phyloP scores from a whole-genome alignment of 768 basidiomycete species.

The Tephrocybe sp. region DNA sequence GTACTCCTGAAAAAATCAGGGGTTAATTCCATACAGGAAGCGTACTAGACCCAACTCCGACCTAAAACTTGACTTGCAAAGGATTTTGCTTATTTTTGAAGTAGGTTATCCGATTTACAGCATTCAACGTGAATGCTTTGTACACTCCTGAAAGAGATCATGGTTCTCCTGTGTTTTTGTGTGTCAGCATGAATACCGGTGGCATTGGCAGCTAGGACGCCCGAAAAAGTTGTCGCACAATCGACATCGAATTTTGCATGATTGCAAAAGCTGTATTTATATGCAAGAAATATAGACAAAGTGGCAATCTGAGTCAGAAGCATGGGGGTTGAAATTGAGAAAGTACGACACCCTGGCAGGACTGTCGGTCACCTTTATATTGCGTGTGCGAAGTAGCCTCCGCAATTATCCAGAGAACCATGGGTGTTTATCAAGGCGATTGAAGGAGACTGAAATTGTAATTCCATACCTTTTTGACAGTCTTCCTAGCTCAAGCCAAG shows the following conservation, averaged over 20 bases:
- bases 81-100: conserved; percentile 5
- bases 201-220: conserved; percentile 8
- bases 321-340: no score
- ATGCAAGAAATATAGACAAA: background rate
- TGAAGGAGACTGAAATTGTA: no score
- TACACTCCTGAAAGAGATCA: background rate
- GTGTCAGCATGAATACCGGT: conserved; percentile 1
- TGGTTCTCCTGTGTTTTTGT: background rate
- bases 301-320: background rate
- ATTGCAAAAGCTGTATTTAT: background rate
- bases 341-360: no score
- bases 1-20: conserved; percentile 1
- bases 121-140: conserved; percentile 9
- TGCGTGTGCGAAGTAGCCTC: no score
- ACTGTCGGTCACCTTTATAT: no score
- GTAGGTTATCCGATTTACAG: conserved; percentile 4
- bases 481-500: no score
- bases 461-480: no score
- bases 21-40: no score
- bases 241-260: background rate
- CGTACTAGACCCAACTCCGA: background rate
- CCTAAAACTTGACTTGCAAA: conserved; percentile 7
- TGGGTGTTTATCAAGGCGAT: no score
- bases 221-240: conserved; percentile 6
- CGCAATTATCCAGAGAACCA: no score